Evolutionary conservation across 805 yeast genomes (phyloP), one percentile per base, ranked within the genome.

Genomic region (Starmerella apis): DNA sequence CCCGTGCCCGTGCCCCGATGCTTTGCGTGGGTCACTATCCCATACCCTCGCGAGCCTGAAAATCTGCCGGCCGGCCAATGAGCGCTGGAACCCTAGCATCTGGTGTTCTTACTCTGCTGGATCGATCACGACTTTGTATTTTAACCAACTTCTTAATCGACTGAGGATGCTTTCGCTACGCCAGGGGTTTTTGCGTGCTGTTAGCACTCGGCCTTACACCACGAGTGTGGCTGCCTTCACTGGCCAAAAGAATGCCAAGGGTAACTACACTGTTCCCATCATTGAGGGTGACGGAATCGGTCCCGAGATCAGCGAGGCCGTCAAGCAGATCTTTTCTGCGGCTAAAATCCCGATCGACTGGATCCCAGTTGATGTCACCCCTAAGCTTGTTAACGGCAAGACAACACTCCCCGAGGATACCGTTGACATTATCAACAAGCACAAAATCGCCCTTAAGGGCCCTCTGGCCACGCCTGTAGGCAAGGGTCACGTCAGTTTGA

Each of bases 251-350:
- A 68, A 68, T 51, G 60, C 66, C 42, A 62, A 62, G 46, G 97
- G 97, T 58, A 84, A 83, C 63, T 90, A 80, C 74, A 79, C 86
- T 49, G 98, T 92, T 56, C 90, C 98, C 41, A 76, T 92, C 73
- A 90, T 92, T 63, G 96, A 88, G 72, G 97, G 97, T 73, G 97
- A 90, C 67, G 98, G 98, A 76, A 87, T 90, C 61, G 98, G 98
- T 62, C 77, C 81, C 47, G 98, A 92, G 71, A 92, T 92, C 68
- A 83, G 97, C 59, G 79, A 84, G 63, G 85, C 97, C 46, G 96
- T 92, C 59, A 85, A 88, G 75, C 78, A 83, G 58, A 90, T 92
- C 64, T 92, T 86, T 73, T 73, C 81, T 46, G 96, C 96, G 60
- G 98, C 97, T 48, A 71, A 84, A 50, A 95, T 88, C 48, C 99